These are phyloP conservation scores for Casuarina equisetifolia DNA, from an alignment of 306 rosid genomes.

Conservation along the genomic window DNA sequence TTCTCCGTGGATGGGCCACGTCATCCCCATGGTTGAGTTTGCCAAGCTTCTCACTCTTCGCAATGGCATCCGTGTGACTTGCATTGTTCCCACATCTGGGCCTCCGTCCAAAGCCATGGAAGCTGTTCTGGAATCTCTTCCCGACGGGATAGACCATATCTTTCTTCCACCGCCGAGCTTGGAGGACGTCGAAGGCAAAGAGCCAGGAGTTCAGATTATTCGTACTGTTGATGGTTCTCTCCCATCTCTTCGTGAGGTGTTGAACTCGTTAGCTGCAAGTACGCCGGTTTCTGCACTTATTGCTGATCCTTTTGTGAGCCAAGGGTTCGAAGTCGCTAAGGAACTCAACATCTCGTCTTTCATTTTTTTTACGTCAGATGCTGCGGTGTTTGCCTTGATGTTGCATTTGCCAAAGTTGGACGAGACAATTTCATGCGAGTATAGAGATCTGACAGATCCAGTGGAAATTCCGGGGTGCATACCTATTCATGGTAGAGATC, in stretches of 20 bases:
- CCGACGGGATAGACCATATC: too few relatives aligned
- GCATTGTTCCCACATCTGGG: not conserved
- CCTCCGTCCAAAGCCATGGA: too few relatives aligned
- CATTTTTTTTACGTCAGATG: constrained; percentile 6
- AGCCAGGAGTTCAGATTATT: not conserved
- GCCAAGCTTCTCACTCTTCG: not conserved
- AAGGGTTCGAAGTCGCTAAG: not conserved
- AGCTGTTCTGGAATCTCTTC: too few relatives aligned
- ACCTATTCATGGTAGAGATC: constrained; percentile 18
- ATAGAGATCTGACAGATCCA: not conserved
- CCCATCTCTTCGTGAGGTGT: not conserved
- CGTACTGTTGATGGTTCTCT: not conserved
- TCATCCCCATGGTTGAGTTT: not conserved
- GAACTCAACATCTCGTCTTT: constrained; percentile 26
- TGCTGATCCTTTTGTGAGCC: too few relatives aligned
- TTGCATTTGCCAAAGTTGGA: constrained; percentile 2
- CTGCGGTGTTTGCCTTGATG: not conserved
- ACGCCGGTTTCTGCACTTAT: too few relatives aligned
- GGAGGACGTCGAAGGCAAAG: too few relatives aligned
- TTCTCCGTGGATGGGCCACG: not conserved
- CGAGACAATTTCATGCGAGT: too few relatives aligned
- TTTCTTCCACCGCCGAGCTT: too few relatives aligned
- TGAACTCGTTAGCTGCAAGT: not conserved
- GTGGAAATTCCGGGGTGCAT: constrained; percentile 40
- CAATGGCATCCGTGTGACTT: not conserved